These are phyloP conservation scores for Achaetomium macrosporum DNA, from an alignment of 2,329 filamentous ascomycete genomes.

Conservation along the genomic window DNA sequence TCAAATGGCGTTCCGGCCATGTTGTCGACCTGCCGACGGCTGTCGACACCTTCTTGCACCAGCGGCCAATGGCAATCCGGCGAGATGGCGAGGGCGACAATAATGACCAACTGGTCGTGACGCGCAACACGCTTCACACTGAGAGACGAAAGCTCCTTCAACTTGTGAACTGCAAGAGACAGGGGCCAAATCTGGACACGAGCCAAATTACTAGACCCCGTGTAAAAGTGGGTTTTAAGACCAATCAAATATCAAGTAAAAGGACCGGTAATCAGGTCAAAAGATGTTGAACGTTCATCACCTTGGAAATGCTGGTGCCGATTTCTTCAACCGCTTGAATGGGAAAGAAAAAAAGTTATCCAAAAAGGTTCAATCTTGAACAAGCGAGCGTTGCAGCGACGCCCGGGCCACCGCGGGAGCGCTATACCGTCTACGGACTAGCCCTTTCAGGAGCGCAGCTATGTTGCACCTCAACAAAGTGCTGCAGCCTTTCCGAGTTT, in stretches of 20 bases:
- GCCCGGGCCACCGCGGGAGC: slow-evolving; percentile 8
- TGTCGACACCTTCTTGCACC: background rate
- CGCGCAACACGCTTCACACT: background rate
- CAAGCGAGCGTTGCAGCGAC: background rate
- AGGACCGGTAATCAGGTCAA: background rate
- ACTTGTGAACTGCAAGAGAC: too few relatives aligned
- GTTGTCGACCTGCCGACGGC: background rate
- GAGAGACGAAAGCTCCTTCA: too few relatives aligned
- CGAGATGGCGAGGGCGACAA: background rate
- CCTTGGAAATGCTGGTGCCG: background rate
- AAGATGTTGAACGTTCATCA: too few relatives aligned
- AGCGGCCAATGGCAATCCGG: background rate
- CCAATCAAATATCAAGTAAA: background rate
- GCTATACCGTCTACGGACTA: slow-evolving; percentile 6
- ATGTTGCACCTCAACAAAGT: slow-evolving; percentile 6
- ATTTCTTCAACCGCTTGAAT: background rate
- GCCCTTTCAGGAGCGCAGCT: background rate
- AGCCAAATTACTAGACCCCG: background rate
- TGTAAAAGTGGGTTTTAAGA: background rate
- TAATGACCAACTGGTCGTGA: background rate
- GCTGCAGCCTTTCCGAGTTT: background rate
- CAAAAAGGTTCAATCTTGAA: slow-evolving; percentile 14
- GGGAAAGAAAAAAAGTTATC: slow-evolving; percentile 6
- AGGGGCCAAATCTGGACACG: background rate
- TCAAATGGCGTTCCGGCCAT: slow-evolving; percentile 21